Evolutionary conservation across 257 asterid species (phyloP), one percentile per base, ranked within the genome.

Genomic region (Oldenlandia corymbosa): DNA sequence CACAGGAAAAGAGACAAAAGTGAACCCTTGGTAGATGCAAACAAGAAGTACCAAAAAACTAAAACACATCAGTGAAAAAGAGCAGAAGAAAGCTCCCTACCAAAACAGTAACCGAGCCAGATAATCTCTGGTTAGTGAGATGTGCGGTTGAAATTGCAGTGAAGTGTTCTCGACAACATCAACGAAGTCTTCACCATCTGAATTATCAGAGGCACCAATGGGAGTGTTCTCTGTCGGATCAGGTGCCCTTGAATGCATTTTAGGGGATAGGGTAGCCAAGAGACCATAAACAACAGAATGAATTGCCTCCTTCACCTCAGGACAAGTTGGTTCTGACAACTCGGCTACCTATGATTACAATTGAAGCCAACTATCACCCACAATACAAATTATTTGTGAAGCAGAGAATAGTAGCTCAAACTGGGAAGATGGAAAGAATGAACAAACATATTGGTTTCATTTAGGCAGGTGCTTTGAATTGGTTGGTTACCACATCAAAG

Each of bases 241-340:
- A 36, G 95, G 74, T 68, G 83, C 85, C 69, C 84, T 87, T 18
- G 98, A 86, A 63, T 89, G 90, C 98, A 92, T 92, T 77, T 84
- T 86, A 11, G 97, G 98, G 68, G 98, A 92, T 45, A 92, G 95
- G 47, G 98, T 89, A 27, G 98, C 98, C 78, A 92, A 84, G 54
- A 92, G 89, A 76, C 98, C 98, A 65, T 92, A 94, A 30, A 87
- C 95, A 26, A 92, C 93, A 16, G 96, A 92, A 72, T 80, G 88
- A 73, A 92, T 81, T 30, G 91, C 78, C 20, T 83, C 91, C 71
- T 84, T 89, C 69, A 87, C 60, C 66, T 87, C 96, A 2, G 88
- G 72, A 17, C 84, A 85, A 47, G 96, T 80, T 58, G 97, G 93
- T 72, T 92, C 99, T 43, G 99, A 92, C 7, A 92, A 85, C 84